Base-by-base conservation (phyloP, 2,329 filamentous ascomycete species). In the Scytalidium lignicola region DNA sequence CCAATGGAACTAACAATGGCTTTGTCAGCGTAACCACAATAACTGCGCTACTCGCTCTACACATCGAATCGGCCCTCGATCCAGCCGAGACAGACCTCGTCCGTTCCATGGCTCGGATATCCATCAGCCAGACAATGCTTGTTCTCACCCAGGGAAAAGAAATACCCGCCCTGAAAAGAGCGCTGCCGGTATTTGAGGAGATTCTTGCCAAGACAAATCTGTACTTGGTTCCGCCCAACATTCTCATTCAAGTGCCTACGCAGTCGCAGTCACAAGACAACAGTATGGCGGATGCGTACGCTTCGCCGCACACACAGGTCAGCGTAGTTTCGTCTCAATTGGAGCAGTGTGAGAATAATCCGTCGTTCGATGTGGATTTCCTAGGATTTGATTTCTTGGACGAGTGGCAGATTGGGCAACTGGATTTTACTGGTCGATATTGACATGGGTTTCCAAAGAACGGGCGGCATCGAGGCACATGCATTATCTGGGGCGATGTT, bases 31-130 rank as follows among this genome's bases (percentile, higher is more conserved):
- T 55, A 49, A 58, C 55, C 47, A 57, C 55, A 51, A 58, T 57
- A 43, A 53, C 52, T 50, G 52, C 54, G 41, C 52, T 58, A n/a
- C 55, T 58, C 28, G 55, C 55, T 53, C 54, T 58, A 45, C 55
- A 58, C 39, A 58, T 58, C 54, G 55, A 58, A 52, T 51, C 55
- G 32, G 55, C 55, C 48, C 54, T 58, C 42, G 54, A 58, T 50
- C 48, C 52, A 47, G 44, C 50, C 50, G 55, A 57, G 54, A 55
- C 54, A 52, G 55, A 58, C 43, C 54, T 58, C 28, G 52, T 58
- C 54, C 55, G 54, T 51, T 58, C 55, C 54, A 56, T 58, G 55
- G 55, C 55, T 51, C 55, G 55, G 44, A 58, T 58, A 49, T 58
- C 54, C 50, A 58, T 58, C 55, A 58, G 49, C 52, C 54, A 58